Base-by-base conservation (phyloP, 164 flowering plant genomes). In the Vitis riparia region DNA sequence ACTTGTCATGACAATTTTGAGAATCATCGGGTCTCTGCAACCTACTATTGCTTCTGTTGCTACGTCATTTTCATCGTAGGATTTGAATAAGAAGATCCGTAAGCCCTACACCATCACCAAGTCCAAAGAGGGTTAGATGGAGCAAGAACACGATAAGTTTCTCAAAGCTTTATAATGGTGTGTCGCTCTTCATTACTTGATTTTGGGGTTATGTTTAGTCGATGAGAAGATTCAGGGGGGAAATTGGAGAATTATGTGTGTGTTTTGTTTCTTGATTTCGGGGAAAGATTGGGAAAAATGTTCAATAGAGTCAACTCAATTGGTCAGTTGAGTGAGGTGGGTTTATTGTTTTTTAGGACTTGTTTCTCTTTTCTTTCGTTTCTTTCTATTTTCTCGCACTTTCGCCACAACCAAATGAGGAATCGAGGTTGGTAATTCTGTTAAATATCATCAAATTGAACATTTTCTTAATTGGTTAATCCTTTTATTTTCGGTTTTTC, bases 51-150 rank as follows among this genome's bases (percentile, higher is more conserved):
- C n/a, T 3, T 15, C n/a, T 9, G 32, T 12, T 44, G 56, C 19
- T 19, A 29, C 68, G 50, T 12, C 64, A 63, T 27, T 73, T 48
- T 68, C 51, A 16, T 29, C 44, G 66, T 79, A 81, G 37, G 84
- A 81, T 73, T 69, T 68, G 44, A 72, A 30, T 66, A 87, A 80
- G 91, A 87, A 87, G 84, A 69, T 82, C 49, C 78, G 91, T 68
- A 87, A 87, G 73, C 88, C 88, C 1, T 87, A 87, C 58, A 86
- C 87, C 10, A 84, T 87, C 23, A 85, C 89, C 51, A 87, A 87
- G 77, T 87, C 91, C 62, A 78, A 88, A 71, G 89, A 87, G 82
- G 85, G 84, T 81, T 87, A 89, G 91, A 84, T 82, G 3, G 89
- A 85, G 12, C 82, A 81, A 37, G 89, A 87, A 76, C 91, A 85